Conservation (phyloP, 2,329 filamentous ascomycete genomes). For the Penicillium crustosum region DNA sequence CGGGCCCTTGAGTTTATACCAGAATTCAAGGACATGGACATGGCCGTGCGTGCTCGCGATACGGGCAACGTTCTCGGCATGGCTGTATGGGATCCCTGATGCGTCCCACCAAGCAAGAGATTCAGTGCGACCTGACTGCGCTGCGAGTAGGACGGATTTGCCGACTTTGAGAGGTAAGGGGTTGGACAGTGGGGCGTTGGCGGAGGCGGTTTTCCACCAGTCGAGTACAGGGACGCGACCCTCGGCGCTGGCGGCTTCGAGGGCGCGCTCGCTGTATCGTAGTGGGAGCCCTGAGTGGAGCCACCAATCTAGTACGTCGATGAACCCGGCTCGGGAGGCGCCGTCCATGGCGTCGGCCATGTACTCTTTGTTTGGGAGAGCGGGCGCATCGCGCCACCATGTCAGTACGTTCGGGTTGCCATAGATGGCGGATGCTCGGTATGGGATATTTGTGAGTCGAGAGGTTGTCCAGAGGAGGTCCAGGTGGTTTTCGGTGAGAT, state of each 20-base stretch:
- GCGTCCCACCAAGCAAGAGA: conserved; percentile 86
- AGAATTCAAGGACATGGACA: conserved; percentile 78
- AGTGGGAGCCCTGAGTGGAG: conserved; percentile 74
- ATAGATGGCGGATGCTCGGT: conserved; percentile 84
- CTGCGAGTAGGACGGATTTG: conserved; percentile 78
- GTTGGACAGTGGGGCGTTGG: conserved; percentile 55
- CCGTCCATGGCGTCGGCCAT: conserved; percentile 81
- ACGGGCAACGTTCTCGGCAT: conserved; percentile 79
- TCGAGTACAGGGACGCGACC: conserved; percentile 83
- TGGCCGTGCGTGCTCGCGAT: conserved; percentile 83
- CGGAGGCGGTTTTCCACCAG: conserved; percentile 81
- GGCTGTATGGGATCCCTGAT: conserved; percentile 73
- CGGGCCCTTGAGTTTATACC: conserved; percentile 72
- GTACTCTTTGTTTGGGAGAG: conserved; percentile 84
- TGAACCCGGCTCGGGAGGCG: conserved; percentile 80
- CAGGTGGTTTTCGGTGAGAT: conserved; percentile 64
- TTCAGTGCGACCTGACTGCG: conserved; percentile 74
- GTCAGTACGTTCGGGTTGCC: conserved; percentile 80
- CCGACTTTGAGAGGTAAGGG: conserved; percentile 70
- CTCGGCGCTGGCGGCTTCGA: conserved; percentile 83
- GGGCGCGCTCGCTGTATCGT: conserved; percentile 79
- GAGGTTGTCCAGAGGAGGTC: conserved; percentile 86
- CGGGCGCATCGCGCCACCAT: conserved; percentile 84
- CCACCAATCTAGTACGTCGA: conserved; percentile 91
- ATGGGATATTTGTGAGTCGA: conserved; percentile 76